These are phyloP conservation scores for Aristolochia contorta DNA, from an alignment of 164 flowering plant genomes.

Conservation along the genomic window DNA sequence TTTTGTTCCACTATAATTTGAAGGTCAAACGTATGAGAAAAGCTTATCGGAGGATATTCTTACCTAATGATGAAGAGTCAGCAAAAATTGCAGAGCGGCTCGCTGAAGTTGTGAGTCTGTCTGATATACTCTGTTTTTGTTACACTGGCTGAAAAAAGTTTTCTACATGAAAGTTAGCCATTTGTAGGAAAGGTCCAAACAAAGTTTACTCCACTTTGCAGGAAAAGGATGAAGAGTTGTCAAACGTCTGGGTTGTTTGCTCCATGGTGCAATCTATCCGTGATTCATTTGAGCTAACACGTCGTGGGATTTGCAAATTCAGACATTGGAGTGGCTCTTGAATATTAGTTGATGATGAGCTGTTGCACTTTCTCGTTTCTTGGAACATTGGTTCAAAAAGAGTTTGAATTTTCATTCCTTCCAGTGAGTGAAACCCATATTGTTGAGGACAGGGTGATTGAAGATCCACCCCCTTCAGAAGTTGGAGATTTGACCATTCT, in stretches of 20 bases:
- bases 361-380: neutral
- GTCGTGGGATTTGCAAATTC: slow-evolving; percentile 89
- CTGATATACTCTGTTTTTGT: neutral
- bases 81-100: slow-evolving; percentile 61
- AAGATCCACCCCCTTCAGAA: too few species aligned
- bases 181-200: neutral
- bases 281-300: slow-evolving; percentile 49
- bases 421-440: too few species aligned
- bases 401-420: neutral
- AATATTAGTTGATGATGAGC: slow-evolving; percentile 11
- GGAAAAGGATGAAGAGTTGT: slow-evolving; percentile 50
- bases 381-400: neutral
- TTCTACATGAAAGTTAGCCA: neutral
- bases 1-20: slow-evolving; percentile 19
- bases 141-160: neutral
- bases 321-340: slow-evolving; percentile 54
- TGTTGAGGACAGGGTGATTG: too few species aligned
- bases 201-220: slow-evolving; percentile 14
- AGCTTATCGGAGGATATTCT: slow-evolving; percentile 71
- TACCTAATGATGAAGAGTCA: slow-evolving; percentile 35
- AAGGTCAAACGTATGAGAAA: slow-evolving; percentile 66
- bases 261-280: slow-evolving; percentile 77
- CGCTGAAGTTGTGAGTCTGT: slow-evolving; percentile 50
- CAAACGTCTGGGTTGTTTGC: slow-evolving; percentile 36
- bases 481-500: too few species aligned